Conservation (phyloP, 768 basidiomycete genomes). For the Pleurotus eryngii region DNA sequence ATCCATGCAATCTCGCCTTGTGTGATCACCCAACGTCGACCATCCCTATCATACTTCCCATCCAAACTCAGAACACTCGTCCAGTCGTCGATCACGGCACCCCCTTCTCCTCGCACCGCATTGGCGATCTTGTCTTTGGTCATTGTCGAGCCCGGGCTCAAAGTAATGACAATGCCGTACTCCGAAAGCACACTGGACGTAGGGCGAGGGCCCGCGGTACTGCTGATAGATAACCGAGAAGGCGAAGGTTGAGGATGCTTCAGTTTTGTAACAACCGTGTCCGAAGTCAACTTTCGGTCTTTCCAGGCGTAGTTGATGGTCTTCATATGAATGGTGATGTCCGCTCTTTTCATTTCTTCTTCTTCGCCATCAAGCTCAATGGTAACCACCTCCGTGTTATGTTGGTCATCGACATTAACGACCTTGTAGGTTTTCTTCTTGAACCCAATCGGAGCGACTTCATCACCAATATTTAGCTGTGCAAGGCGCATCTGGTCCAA, state of each 20-base stretch:
- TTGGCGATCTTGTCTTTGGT: slow-evolving; percentile 36
- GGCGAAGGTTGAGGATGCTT: slow-evolving; percentile 45
- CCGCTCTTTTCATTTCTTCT: slow-evolving; percentile 28
- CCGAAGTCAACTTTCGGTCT: slow-evolving; percentile 42
- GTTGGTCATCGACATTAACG: slow-evolving; percentile 28
- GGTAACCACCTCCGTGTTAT: slow-evolving; percentile 28
- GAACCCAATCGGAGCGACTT: slow-evolving; percentile 38
- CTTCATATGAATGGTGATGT: slow-evolving; percentile 49
- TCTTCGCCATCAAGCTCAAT: slow-evolving; percentile 35
- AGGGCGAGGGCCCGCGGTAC: slow-evolving; percentile 22
- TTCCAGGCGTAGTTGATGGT: slow-evolving; percentile 51
- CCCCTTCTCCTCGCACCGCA: slow-evolving; percentile 46
- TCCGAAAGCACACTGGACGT: slow-evolving; percentile 39
- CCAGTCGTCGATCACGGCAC: slow-evolving; percentile 63
- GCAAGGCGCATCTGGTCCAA: slow-evolving; percentile 52
- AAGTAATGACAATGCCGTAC: slow-evolving; percentile 60
- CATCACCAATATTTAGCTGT: slow-evolving; percentile 52
- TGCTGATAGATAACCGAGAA: slow-evolving; percentile 41
- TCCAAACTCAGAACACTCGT: slow-evolving; percentile 51
- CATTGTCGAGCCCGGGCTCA: slow-evolving; percentile 35
- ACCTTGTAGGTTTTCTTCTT: slow-evolving; percentile 16
- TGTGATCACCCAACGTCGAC: slow-evolving; percentile 51
- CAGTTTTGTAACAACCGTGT: slow-evolving; percentile 40
- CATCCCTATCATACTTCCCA: slow-evolving; percentile 37
- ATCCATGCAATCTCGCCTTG: slow-evolving; percentile 45